Base-by-base conservation (phyloP, 495 filamentous ascomycete species). In the Aspergillus baeticus region DNA sequence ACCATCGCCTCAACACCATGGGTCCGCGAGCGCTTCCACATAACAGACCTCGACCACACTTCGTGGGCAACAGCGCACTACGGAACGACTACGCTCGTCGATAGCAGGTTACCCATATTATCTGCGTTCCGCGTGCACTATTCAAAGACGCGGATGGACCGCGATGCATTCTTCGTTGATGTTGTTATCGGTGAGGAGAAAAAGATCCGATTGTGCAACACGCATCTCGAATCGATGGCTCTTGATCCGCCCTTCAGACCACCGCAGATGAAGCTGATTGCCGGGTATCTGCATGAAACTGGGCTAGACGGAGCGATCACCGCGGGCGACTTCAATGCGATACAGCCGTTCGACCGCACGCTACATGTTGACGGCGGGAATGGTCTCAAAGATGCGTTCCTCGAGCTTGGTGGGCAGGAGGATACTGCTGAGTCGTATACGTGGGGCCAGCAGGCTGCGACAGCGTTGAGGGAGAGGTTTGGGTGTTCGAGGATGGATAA, bases 401-500 rank as follows among this genome's bases (percentile, higher is more conserved):
- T 54, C 2, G 57, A 54, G 20, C 43, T 54, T 11, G 43, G 57
- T 7, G 57, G 50, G 14, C 8, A 43, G 37, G 57, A 59, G 17
- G 36, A 44, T 41, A 49, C 34, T 1, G 35, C 42, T 0, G 57
- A 59, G 20, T 42, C 50, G 5, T 59, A 38, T 46, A 59, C 57
- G 1, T 59, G 57, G 57, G 57, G 57, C 6, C 57, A 59, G 43
- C 57, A 59, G 43, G 57, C 51, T 17, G 10, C 23, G 26, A 39
- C 50, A 10, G 21, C 6, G 21, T 23, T 49, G 3, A 26, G 51
- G 15, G 42, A 37, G 34, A 14, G 18, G 14, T 59, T 54, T 20
- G 50, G 57, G 13, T 54, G 42, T 44, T 54, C 50, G 5, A 33
- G 57, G 23, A 54, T 59, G 57, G 57, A 59, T 13, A 59, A 59